Base-by-base conservation (phyloP, 108 stramenopile species). In the Skeletonema marinoi region DNA sequence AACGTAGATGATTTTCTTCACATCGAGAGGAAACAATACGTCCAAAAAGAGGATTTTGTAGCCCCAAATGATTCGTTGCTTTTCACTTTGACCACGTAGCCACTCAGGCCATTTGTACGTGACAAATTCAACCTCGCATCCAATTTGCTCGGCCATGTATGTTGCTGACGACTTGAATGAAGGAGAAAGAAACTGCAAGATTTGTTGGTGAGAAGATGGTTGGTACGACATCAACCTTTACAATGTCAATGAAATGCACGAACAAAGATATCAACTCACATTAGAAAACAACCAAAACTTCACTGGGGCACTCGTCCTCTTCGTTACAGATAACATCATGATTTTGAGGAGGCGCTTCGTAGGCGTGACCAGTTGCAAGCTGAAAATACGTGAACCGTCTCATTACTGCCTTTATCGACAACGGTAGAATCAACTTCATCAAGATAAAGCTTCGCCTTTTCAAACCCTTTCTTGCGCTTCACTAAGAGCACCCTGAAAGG, bases 41-140 rank as follows among this genome's bases (percentile, higher is more conserved):
- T 99, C 99, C 21, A 99, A 81, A 73, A 99, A 99, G 10, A 99
- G 88, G 68, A 99, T 99, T 86, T 99, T 99, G 90, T 98, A 99
- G 19, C 99, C 99, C 99, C 99, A 99, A 76, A 99, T 99, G 62
- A 98, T 97, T 32, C 99, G 87, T 87, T 99, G 99, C 84, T 99
- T 97, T 80, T 98, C 97, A 42, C 88, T 96, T 78, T 99, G 98
- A 31, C 85, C 87, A 32, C 97, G 90, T 25, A 99, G 89, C 98
- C 98, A 99, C 77, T 98, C 92, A 7, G 99, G 99, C 99, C 99
- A 99, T 78, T 82, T 82, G 66, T 82, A 82, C 25, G 81, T 82
- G 21, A 87, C 86, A 75, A 94, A 97, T 62, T 90, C 92, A 17
- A 96, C 88, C 61, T 97, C 90, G 64, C 96, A 97, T 67, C 96